A percentile compares a stretch with the other conserved stretches of the same genome.
These are phyloP conservation scores for Aureobasidium sp. DNA, from an alignment of 2,329 filamentous ascomycete species.

Conservation along the genomic window DNA sequence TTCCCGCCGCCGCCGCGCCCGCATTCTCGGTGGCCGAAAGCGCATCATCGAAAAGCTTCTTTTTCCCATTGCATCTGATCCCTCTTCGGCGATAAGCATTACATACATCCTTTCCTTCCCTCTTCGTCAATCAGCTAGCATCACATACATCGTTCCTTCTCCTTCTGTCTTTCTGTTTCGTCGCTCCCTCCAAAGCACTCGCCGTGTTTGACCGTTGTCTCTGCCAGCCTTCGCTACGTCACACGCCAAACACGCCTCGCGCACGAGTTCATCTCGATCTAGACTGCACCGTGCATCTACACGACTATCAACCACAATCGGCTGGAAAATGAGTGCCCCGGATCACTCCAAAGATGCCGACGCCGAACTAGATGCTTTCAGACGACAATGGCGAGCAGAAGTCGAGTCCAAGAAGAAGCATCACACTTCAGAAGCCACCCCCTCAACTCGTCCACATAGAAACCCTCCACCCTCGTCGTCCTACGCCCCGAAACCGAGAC, in stretches of 20 bases:
- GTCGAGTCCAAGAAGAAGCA: constrained; percentile 49
- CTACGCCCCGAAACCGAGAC: constrained; percentile 6
- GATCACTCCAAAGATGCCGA: constrained; percentile 29
- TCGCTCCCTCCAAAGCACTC: not conserved
- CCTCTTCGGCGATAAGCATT: too few species aligned
- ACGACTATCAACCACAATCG: constrained; percentile 1
- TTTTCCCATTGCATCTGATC: too few species aligned
- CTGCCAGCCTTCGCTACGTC: not conserved
- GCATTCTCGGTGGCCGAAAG: too few species aligned
- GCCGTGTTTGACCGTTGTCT: too few species aligned
- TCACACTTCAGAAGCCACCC: constrained; percentile 1
- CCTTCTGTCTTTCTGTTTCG: too few species aligned
- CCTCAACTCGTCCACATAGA: not conserved
- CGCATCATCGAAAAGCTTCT: too few species aligned
- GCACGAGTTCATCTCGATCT: not conserved
- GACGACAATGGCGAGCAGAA: constrained; percentile 79
- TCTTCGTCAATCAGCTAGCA: too few species aligned
- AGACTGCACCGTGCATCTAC: not conserved
- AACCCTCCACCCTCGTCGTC: not conserved
- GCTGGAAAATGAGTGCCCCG: not conserved
- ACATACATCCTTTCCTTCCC: too few species aligned
- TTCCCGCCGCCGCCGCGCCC: too few species aligned
- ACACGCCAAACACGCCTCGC: not conserved
- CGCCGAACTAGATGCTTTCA: constrained; percentile 76
- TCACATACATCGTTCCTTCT: too few species aligned